Evolutionary conservation across 495 filamentous ascomycete species (phyloP).

Genomic region (Evernia prunastri): DNA sequence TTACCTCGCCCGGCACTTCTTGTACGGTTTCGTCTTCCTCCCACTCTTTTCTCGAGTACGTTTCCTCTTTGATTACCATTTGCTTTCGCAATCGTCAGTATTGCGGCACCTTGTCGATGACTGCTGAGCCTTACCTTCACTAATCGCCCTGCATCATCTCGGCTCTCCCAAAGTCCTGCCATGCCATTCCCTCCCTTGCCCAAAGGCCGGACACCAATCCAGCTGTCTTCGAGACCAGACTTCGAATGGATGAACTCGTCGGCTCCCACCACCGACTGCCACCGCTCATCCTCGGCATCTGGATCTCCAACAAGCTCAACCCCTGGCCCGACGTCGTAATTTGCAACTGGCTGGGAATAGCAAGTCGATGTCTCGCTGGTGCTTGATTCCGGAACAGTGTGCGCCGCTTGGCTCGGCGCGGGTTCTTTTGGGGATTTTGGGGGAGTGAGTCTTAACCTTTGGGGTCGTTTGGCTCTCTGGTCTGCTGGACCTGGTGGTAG

Average conservation of each 20-base stretch:
- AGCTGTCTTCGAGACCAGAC: neutral
- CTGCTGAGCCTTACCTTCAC: neutral
- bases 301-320: neutral
- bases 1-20: neutral
- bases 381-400: neutral
- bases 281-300: neutral
- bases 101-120: neutral
- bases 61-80: neutral
- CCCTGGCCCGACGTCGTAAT: neutral
- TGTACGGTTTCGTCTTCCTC: too few relatives aligned
- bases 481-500: neutral
- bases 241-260: neutral
- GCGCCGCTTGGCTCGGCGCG: neutral
- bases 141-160: neutral
- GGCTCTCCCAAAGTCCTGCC: neutral
- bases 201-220: neutral
- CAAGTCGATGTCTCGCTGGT: neutral
- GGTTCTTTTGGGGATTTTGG: neutral
- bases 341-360: neutral
- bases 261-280: neutral
- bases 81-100: neutral
- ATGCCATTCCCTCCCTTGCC: neutral
- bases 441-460: neutral
- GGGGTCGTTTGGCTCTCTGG: neutral
- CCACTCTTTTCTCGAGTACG: neutral